A percentile compares a stretch with the other conserved stretches of the same genome.
Conservation (phyloP, 805 yeast genomes). For the Myxozyma kluyveri region DNA sequence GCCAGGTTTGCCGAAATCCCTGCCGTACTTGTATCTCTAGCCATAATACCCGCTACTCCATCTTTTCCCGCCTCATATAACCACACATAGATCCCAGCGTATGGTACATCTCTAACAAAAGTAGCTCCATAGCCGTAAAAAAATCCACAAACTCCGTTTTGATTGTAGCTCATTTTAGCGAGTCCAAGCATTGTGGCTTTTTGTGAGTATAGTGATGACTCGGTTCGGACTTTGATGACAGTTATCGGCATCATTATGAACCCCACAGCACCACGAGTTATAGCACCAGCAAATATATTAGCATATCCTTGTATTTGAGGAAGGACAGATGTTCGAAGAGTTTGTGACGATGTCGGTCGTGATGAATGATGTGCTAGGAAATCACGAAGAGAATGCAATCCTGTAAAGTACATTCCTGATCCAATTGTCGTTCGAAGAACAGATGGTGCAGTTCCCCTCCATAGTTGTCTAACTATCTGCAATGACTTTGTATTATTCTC, state of each 20-base stretch:
- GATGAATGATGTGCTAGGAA: background rate
- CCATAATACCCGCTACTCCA: constrained; percentile 40
- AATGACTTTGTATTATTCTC: background rate
- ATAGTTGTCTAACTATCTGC: constrained; percentile 43
- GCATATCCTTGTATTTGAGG: constrained; percentile 71
- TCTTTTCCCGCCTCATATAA: constrained; percentile 76
- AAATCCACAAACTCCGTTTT: constrained; percentile 63
- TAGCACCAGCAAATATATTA: constrained; percentile 72
- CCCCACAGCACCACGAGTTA: constrained; percentile 79
- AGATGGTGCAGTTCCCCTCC: constrained; percentile 95
- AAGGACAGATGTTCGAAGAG: constrained; percentile 44
- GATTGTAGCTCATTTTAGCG: constrained; percentile 49
- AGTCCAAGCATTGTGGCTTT: constrained; percentile 68
- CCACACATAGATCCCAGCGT: constrained; percentile 88
- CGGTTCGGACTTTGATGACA: constrained; percentile 81
- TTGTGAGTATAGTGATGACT: constrained; percentile 64
- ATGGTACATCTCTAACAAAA: constrained; percentile 86
- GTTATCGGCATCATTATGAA: constrained; percentile 92
- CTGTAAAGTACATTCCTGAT: constrained; percentile 77
- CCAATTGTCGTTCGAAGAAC: constrained; percentile 88
- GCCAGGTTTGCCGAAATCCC: constrained; percentile 40
- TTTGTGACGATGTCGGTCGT: background rate
- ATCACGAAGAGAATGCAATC: constrained; percentile 59
- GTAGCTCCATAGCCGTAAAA: constrained; percentile 89
- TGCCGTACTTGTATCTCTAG: constrained; percentile 4